A percentile compares a stretch with the other conserved stretches of the same genome.
These are phyloP conservation scores for Suillus sp. DNA, from an alignment of 768 basidiomycete genomes.

Conservation along the genomic window DNA sequence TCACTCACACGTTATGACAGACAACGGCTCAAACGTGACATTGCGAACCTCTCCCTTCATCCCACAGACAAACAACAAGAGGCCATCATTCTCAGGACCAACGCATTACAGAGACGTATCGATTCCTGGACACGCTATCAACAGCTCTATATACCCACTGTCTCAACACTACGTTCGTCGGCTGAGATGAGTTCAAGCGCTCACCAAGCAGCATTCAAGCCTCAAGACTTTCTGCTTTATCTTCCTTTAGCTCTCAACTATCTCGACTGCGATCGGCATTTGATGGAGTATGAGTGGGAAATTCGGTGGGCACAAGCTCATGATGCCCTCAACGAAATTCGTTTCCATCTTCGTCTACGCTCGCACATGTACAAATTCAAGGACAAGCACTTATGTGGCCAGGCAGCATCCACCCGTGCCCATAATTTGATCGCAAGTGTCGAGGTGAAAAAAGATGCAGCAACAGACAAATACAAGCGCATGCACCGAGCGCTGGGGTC, in stretches of 20 bases:
- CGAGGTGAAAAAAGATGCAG: slow-evolving; percentile 16
- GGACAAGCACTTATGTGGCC: slow-evolving; percentile 18
- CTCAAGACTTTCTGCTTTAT: neutral
- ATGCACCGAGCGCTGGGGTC: slow-evolving; percentile 10
- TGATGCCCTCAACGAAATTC: slow-evolving; percentile 11
- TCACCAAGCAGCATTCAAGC: neutral
- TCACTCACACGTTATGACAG: too few species aligned
- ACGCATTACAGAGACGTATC: neutral
- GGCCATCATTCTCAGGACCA: neutral
- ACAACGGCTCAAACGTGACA: too few species aligned
- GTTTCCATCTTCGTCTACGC: slow-evolving; percentile 11
- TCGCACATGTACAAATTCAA: slow-evolving; percentile 18
- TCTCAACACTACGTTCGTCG: neutral
- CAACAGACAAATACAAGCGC: slow-evolving; percentile 7
- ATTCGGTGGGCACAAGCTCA: slow-evolving; percentile 20
- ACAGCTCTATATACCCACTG: neutral
- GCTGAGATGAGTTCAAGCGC: neutral
- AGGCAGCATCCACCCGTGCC: slow-evolving; percentile 13
- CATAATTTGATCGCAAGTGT: slow-evolving; percentile 7
- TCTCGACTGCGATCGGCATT: neutral
- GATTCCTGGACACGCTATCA: neutral
- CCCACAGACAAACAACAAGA: slow-evolving; percentile 3
- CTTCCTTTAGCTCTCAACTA: neutral
- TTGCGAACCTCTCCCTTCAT: neutral
- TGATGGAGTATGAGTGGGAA: neutral